Conservation (phyloP, 257 asterid genomes). For the Petunia axillaris region DNA sequence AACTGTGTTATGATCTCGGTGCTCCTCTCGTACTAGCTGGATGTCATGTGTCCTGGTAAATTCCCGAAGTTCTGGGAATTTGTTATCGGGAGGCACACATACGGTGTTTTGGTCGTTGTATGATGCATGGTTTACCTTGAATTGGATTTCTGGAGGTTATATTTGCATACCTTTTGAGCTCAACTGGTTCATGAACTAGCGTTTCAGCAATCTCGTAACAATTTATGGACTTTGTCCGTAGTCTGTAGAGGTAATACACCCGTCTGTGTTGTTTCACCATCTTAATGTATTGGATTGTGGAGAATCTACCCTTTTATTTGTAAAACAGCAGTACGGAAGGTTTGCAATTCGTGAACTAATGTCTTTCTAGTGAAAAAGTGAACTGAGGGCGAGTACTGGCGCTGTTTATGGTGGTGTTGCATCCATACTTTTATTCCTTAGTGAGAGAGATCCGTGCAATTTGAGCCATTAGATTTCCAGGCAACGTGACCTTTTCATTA, state of each 20-base stretch:
- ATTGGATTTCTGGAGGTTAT: slow-evolving; percentile 2
- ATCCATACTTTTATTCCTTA: not conserved
- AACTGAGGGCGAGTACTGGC: not conserved
- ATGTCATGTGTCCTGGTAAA: not conserved
- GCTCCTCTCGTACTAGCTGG: not conserved
- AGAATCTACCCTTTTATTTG: slow-evolving; percentile 14
- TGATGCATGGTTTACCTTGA: not conserved
- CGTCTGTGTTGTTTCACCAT: not conserved
- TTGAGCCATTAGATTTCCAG: not conserved
- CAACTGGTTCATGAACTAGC: not conserved
- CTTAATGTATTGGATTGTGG: not conserved
- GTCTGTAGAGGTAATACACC: not conserved
- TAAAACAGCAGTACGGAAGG: not conserved
- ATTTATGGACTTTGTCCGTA: not conserved
- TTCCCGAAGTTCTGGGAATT: not conserved
- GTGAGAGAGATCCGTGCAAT: not conserved
- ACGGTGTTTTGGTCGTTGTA: not conserved
- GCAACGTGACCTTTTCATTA: too few relatives aligned
- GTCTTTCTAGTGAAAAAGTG: not conserved
- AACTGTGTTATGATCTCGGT: not conserved
- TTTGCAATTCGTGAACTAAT: not conserved
- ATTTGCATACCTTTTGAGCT: not conserved
- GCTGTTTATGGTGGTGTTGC: not conserved
- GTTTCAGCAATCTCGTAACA: slow-evolving; percentile 18
- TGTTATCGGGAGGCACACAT: not conserved